Percentiles rank a stretch among this genome's conserved stretches.
These are phyloP conservation scores for Nakaseomyces kungkrabaensis DNA, from an alignment of 1,139 yeast species.

Conservation along the genomic window DNA sequence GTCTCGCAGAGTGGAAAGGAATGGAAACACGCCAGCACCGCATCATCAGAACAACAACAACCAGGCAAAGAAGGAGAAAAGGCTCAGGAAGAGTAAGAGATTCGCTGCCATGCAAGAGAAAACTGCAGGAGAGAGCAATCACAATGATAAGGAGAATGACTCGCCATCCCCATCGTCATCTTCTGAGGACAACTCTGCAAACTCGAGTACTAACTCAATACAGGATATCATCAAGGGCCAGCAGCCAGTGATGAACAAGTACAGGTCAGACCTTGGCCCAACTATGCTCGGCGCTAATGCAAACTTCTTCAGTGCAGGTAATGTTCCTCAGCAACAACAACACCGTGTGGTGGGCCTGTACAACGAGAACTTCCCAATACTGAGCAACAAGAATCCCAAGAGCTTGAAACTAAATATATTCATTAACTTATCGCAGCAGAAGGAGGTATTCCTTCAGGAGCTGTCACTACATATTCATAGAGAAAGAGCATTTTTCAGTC, in stretches of 20 bases:
- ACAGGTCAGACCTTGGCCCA: neutral
- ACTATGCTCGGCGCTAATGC: neutral
- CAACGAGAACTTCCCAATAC: slow-evolving; percentile 24
- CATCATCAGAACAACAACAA: neutral
- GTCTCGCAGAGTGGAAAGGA: neutral
- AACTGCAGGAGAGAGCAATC: neutral
- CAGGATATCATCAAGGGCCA: neutral
- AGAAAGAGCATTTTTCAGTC: slow-evolving; percentile 4
- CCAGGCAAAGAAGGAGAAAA: slow-evolving; percentile 1
- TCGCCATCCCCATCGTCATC: neutral
- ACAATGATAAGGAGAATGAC: neutral
- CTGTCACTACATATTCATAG: slow-evolving; percentile 21
- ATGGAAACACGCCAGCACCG: neutral
- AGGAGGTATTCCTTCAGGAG: slow-evolving; percentile 24
- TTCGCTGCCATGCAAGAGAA: slow-evolving; percentile 5
- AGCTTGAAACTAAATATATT: slow-evolving; percentile 24
- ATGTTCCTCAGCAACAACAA: neutral
- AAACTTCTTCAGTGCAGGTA: neutral
- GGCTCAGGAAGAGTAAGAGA: slow-evolving; percentile 13
- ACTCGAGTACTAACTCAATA: neutral
- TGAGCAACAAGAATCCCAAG: slow-evolving; percentile 25
- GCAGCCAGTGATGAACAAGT: neutral
- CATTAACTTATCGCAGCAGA: slow-evolving; percentile 21
- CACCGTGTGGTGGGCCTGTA: slow-evolving; percentile 19
- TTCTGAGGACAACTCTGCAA: neutral